Evolutionary conservation across 176 grass and related monocot genomes (phyloP), one percentile per base, ranked within the genome.

Genomic region (Juncus inflexus): DNA sequence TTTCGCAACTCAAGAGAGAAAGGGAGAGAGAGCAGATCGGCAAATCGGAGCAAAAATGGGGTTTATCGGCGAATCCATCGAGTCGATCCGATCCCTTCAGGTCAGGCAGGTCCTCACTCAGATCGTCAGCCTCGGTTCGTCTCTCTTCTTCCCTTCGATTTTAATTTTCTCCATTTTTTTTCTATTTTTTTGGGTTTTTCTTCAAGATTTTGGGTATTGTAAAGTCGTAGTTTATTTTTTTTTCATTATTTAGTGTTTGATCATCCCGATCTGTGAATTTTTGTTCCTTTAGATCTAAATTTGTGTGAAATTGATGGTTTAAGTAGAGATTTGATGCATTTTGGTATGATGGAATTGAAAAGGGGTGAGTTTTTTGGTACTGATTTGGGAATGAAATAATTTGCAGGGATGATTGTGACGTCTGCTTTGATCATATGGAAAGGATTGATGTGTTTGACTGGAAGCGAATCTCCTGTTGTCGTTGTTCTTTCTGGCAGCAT

Each of bases 371-470:
- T 1, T 1, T n/a, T 67, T 67, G 42, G 47, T 40, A 67, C 15
- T 65, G 35, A 43, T n/a, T 3, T 65, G 12, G 16, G 12, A 67
- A 67, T 67, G 9, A 41, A 56, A 65, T 52, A 37, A 9, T 40
- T 66, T 52, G 4, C 78, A 90, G 86, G 81, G 8, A 79, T 82
- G 86, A 85, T 90, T 64, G 60, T 90, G 42, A 54, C 86, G 1
- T 90, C 82, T 0, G 74, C 86, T 37, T 50, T 85, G 70, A 82
- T 90, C 64, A 82, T 90, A 67, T 82, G 82, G 86, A 90, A 90
- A 80, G 78, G 86, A 45, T 64, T 90, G 42, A 73, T 85, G 61
- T 47, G 76, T 12, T 8, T 53, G 15, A 90, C 86, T 36, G 86
- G 78, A 45, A 85, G 72, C 0, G 83, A 90, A 40, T 90, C 79